Conservation (phyloP, 2,329 filamentous ascomycete species). For the Neoarthrinium moseri region DNA sequence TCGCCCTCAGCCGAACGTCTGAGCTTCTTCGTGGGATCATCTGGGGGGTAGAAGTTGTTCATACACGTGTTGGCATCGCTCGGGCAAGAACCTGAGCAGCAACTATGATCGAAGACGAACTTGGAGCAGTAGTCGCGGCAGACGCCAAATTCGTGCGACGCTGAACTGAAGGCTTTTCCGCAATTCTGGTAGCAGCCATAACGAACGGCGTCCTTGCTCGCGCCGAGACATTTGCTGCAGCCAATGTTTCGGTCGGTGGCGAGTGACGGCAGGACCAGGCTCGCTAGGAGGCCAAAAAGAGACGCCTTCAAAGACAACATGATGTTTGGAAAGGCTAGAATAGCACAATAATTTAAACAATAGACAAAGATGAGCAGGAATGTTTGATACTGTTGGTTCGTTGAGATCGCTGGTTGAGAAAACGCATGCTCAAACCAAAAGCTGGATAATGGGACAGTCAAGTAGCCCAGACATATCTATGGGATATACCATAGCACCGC, state of each 20-base stretch:
- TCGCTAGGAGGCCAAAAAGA: not conserved
- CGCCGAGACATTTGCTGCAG: not conserved
- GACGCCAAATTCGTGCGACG: not conserved
- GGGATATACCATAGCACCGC: no score
- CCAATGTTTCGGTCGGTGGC: not conserved
- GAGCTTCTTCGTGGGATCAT: not conserved
- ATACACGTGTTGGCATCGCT: not conserved
- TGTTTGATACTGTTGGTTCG: no score
- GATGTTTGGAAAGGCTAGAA: no score
- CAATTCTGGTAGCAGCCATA: not conserved
- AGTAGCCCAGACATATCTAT: no score
- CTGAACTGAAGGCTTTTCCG: not conserved
- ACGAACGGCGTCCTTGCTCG: not conserved
- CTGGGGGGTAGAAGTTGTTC: not conserved
- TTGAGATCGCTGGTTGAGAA: no score
- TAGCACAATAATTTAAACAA: no score
- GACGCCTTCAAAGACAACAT: not conserved
- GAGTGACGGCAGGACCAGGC: not conserved
- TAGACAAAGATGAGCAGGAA: no score
- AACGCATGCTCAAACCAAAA: no score
- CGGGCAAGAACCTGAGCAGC: not conserved
- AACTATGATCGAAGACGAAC: not conserved
- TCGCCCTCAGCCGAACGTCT: not conserved
- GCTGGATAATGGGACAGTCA: no score
- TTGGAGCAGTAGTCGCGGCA: not conserved